Conservation (phyloP, 768 basidiomycete genomes). For the Mycena leptocephala region DNA sequence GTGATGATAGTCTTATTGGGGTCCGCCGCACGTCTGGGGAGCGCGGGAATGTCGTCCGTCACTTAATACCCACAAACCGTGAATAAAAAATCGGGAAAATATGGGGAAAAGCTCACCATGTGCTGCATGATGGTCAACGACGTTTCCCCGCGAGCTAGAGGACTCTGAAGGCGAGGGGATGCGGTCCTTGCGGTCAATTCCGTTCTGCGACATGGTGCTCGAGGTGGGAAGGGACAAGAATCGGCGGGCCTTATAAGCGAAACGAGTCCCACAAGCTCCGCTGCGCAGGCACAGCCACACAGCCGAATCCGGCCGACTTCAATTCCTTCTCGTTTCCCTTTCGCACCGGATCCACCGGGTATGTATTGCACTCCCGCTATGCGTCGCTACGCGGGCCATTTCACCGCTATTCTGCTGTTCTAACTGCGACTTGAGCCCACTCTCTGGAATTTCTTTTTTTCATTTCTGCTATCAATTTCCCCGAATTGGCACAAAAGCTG, state of each 20-base stretch:
- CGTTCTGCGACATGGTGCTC: conserved; percentile 38
- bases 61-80: conserved; percentile 56
- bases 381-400: background rate
- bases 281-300: background rate
- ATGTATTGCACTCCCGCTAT: too few relatives aligned
- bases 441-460: background rate
- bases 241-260: conserved; percentile 16
- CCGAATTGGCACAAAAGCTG: background rate
- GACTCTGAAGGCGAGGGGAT: conserved; percentile 58
- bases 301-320: background rate
- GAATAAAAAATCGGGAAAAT: conserved; percentile 12
- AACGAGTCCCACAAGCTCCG: conserved; percentile 16
- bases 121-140: conserved; percentile 82
- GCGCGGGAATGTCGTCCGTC: conserved; percentile 69
- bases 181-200: conserved; percentile 70
- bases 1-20: conserved; percentile 67
- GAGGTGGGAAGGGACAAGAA: background rate
- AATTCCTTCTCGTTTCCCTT: background rate
- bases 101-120: conserved; percentile 62
- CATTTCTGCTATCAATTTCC: background rate
- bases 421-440: background rate
- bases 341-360: background rate
- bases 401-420: background rate
- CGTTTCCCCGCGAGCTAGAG: conserved; percentile 66
- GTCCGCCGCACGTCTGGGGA: conserved; percentile 47